These are phyloP conservation scores for Neurospora sp. DNA, from an alignment of 2,329 filamentous ascomycete genomes.

Conservation along the genomic window DNA sequence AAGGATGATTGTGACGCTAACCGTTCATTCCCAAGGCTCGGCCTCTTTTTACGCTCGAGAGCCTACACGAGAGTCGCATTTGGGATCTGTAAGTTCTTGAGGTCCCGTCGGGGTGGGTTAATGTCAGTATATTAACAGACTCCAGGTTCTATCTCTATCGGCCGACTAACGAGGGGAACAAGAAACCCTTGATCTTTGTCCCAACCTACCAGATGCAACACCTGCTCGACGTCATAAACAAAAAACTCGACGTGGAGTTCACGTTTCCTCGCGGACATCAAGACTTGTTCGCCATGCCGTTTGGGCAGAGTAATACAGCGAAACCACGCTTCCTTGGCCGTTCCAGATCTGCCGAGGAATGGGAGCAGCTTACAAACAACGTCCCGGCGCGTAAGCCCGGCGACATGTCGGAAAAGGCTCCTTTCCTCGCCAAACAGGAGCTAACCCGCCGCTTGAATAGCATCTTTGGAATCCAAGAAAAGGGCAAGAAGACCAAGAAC, in stretches of 20 bases:
- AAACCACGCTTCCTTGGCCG: conserved; percentile 59
- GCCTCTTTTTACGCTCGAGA: conserved; percentile 44
- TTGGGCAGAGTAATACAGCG: conserved; percentile 49
- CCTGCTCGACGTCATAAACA: conserved; percentile 57
- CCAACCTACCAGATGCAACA: conserved; percentile 53
- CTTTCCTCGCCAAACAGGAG: conserved; percentile 28
- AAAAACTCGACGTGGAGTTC: conserved; percentile 41
- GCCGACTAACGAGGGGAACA: conserved; percentile 28
- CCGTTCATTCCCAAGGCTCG: conserved; percentile 20
- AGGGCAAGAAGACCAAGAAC: conserved; percentile 34
- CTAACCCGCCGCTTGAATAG: conserved; percentile 46
- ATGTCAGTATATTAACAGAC: conserved; percentile 4
- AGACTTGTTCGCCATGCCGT: conserved; percentile 48
- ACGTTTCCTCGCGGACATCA: conserved; percentile 44
- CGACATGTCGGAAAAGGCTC: conserved; percentile 26
- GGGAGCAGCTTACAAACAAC: conserved; percentile 21
- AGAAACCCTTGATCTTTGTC: conserved; percentile 55
- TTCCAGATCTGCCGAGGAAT: conserved; percentile 32
- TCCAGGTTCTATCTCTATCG: conserved; percentile 52
- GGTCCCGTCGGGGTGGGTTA: not conserved
- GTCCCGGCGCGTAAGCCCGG: conserved; percentile 26
- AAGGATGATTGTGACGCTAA: not conserved
- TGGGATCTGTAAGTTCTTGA: conserved; percentile 61
- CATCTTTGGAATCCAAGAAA: conserved; percentile 36
- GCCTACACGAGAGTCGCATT: conserved; percentile 45